Evolutionary conservation across 2,329 filamentous ascomycete genomes (phyloP).

Genomic region (Coccinonectria pachysandricola): DNA sequence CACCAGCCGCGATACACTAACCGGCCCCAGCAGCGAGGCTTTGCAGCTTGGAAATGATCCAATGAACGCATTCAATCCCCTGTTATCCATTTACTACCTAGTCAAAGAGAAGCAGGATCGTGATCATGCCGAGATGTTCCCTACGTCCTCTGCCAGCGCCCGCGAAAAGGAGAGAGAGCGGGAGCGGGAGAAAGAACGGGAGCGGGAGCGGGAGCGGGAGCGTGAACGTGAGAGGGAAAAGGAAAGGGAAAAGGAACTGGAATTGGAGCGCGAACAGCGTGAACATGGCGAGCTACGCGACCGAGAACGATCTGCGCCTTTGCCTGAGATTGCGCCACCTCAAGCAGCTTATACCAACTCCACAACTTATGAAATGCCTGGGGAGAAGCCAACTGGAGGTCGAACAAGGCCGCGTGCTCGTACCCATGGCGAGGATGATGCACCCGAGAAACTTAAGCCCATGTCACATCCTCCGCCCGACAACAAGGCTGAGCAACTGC

Average conservation of each 20-base stretch:
- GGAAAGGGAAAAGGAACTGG: slow-evolving; percentile 10
- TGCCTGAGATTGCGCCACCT: slow-evolving; percentile 71
- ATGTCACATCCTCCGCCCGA: slow-evolving; percentile 32
- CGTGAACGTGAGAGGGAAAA: slow-evolving; percentile 21
- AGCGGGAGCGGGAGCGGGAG: slow-evolving; percentile 16
- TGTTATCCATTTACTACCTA: slow-evolving; percentile 90
- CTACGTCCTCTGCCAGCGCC: slow-evolving; percentile 36
- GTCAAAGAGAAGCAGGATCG: slow-evolving; percentile 90
- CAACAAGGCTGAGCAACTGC: slow-evolving; percentile 47
- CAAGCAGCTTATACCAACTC: slow-evolving; percentile 84
- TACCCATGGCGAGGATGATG: slow-evolving; percentile 91
- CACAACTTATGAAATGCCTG: slow-evolving; percentile 75
- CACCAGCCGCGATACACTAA: slow-evolving; percentile 78
- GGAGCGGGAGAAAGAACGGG: slow-evolving; percentile 8
- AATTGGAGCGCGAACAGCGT: slow-evolving; percentile 16
- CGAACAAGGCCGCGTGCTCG: slow-evolving; percentile 75
- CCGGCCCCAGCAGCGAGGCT: slow-evolving; percentile 74
- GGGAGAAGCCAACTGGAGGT: slow-evolving; percentile 77
- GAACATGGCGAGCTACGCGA: slow-evolving; percentile 26
- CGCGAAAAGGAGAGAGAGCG: slow-evolving; percentile 23
- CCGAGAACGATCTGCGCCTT: slow-evolving; percentile 32
- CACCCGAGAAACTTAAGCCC: slow-evolving; percentile 46
- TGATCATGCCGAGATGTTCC: slow-evolving; percentile 39
- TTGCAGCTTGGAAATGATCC: slow-evolving; percentile 77
- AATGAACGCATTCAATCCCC: slow-evolving; percentile 82